A percentile compares a stretch with the other conserved stretches of the same genome.
phyloP scores from a whole-genome alignment of 257 asterid genomes.

The Capsicum chinense region DNA sequence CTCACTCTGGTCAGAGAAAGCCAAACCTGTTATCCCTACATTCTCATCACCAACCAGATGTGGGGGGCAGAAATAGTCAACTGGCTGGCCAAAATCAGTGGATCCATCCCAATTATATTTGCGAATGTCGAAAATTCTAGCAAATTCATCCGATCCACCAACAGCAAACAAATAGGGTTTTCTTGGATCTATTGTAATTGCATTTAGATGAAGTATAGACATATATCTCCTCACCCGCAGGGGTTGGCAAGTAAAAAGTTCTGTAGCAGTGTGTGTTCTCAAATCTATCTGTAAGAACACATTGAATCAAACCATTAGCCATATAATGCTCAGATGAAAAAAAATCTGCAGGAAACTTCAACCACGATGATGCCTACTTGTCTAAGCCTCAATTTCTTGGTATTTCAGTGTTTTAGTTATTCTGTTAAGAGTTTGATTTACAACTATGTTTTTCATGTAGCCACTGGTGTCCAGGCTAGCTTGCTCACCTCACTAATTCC shows the following conservation, averaged over 20 bases:
- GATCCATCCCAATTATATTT: constrained; percentile 70
- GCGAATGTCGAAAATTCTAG: constrained; percentile 87
- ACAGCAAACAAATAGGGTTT: constrained; percentile 82
- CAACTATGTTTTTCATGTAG: constrained; percentile 4
- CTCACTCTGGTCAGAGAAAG: constrained; percentile 90
- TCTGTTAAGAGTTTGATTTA: constrained; percentile 17
- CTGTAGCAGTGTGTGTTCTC: constrained; percentile 66
- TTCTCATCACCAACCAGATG: constrained; percentile 62
- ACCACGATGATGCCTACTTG: neutral
- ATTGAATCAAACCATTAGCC: constrained; percentile 29
- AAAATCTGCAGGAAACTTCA: neutral
- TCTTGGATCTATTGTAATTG: constrained; percentile 87
- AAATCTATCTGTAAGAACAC: constrained; percentile 71
- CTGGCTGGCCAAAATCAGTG: constrained; percentile 68
- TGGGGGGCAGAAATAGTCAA: constrained; percentile 71
- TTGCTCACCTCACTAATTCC: neutral
- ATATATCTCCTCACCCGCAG: constrained; percentile 39
- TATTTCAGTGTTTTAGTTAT: neutral
- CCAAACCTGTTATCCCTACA: constrained; percentile 86
- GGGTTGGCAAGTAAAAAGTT: constrained; percentile 75
- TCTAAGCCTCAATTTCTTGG: neutral
- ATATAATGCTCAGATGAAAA: constrained; percentile 1
- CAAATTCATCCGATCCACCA: constrained; percentile 85
- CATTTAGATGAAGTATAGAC: constrained; percentile 55
- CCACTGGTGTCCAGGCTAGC: neutral